phyloP scores from a whole-genome alignment of 768 basidiomycete species.

The Trametopsis cervina region DNA sequence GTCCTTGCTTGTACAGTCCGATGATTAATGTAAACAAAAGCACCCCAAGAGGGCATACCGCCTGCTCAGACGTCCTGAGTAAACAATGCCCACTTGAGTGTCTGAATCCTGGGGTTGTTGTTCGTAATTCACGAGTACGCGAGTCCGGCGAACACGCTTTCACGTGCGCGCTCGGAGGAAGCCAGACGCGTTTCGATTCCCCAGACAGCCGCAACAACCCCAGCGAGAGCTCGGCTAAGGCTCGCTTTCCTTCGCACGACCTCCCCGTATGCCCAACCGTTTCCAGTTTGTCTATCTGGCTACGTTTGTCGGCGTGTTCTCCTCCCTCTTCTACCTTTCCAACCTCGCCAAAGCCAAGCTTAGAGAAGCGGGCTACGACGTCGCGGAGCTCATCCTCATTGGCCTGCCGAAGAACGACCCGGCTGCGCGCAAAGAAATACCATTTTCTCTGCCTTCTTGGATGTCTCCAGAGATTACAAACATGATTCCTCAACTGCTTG shows the following conservation, averaged over 20 bases:
- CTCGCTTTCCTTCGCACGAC: not conserved
- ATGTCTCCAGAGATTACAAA: conserved; percentile 13
- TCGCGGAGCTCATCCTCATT: conserved; percentile 54
- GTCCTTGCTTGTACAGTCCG: not conserved
- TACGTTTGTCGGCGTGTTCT: conserved; percentile 43
- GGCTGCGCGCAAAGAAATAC: not conserved
- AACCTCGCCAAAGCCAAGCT: conserved; percentile 38
- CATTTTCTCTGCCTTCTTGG: conserved; percentile 1
- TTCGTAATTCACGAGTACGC: not conserved
- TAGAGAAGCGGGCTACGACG: conserved; percentile 46
- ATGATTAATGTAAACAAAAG: not conserved
- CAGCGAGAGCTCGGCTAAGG: not conserved
- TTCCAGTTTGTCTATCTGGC: conserved; percentile 48
- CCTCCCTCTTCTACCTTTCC: conserved; percentile 38
- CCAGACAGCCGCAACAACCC: too few relatives aligned
- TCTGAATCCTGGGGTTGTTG: not conserved
- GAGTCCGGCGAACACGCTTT: not conserved
- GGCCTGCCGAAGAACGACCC: conserved; percentile 37
- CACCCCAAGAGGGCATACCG: not conserved
- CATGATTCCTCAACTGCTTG: conserved; percentile 38
- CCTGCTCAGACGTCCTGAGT: not conserved
- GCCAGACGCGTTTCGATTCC: too few relatives aligned
- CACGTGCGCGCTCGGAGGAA: not conserved
- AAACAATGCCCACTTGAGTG: not conserved
- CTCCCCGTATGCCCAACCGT: conserved; percentile 44